Base-by-base conservation (phyloP, 2,329 filamentous ascomycete genomes). In the Gyromitra esculenta region DNA sequence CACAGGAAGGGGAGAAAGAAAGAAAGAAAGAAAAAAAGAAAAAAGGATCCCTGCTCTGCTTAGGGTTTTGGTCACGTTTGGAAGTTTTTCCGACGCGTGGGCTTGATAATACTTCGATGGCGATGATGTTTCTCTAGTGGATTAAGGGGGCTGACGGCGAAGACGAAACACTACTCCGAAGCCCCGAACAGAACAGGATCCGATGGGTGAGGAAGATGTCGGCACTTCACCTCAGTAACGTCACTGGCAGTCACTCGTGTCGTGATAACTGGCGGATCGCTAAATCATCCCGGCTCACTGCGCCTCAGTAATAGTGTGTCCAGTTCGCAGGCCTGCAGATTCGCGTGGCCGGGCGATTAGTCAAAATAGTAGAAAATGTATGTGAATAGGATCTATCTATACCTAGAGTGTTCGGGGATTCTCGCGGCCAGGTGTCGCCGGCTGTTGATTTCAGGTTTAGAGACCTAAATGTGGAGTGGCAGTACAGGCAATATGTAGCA, bases 391-490 rank as follows among this genome's bases (percentile, higher is more conserved):
- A 35, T 57, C 54, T 31, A 35, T 57, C 54, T 31, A 15, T 7
- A 1, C 15, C 52, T 25, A 21, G 18, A 9, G 48, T 21, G n/a
- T 21, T 21, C 25, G 25, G 11, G 5, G 52, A 35, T 15, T 15
- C 21, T 56, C 52, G 25, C 52, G 15, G 18, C 35, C 13, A 31
- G n/a, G 13, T 31, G 18, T 52, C n/a, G 48, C 48, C 48, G 48
- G 18, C 18, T 1, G 48, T 21, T n/a, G 48, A 52, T 52, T 25
- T 52, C 8, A 52, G 43, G 11, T 56, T n/a, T 13, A n/a, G 52
- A 56, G n/a, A 56, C 54, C 54, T 57, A 57, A 57, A 57, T 39
- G 31, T 8, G 54, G 54, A 57, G 54, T n/a, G 54, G 54, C 54
- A 57, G 54, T 57, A 57, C 54, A 57, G 31, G 7, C 21, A 37